Conservation (phyloP, 257 asterid genomes). For the Forsythia viridissima region DNA sequence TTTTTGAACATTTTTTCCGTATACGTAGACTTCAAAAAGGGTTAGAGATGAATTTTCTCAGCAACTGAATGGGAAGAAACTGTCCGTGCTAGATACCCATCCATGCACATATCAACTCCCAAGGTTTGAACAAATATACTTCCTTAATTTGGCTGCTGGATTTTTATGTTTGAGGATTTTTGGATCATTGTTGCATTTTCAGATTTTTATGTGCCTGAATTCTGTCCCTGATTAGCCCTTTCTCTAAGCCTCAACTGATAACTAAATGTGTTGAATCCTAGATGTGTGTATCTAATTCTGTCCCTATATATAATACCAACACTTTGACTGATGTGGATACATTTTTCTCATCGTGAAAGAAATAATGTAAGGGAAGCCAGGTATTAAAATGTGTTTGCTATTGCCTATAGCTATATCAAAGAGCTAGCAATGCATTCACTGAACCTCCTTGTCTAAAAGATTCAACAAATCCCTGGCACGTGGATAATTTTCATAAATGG, state of each 20-base stretch:
- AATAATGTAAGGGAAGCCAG: background rate
- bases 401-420: background rate
- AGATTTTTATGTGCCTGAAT: background rate
- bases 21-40: constrained; percentile 50
- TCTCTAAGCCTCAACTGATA: background rate
- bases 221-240: background rate
- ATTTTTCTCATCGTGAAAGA: background rate
- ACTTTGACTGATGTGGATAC: background rate
- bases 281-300: background rate
- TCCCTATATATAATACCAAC: background rate
- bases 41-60: constrained; percentile 39
- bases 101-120: constrained; percentile 39
- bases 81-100: constrained; percentile 36
- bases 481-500: background rate
- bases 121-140: constrained; percentile 46
- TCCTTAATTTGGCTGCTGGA: background rate
- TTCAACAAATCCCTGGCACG: background rate
- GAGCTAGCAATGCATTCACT: background rate
- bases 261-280: background rate
- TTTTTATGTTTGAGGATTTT: background rate
- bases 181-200: background rate
- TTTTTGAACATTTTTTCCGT: background rate
- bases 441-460: background rate
- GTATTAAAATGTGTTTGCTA: background rate
- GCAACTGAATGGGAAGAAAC: constrained; percentile 39